phyloP scores from a whole-genome alignment of 2,329 filamentous ascomycete species.

The Arthrinium puccinioides region DNA sequence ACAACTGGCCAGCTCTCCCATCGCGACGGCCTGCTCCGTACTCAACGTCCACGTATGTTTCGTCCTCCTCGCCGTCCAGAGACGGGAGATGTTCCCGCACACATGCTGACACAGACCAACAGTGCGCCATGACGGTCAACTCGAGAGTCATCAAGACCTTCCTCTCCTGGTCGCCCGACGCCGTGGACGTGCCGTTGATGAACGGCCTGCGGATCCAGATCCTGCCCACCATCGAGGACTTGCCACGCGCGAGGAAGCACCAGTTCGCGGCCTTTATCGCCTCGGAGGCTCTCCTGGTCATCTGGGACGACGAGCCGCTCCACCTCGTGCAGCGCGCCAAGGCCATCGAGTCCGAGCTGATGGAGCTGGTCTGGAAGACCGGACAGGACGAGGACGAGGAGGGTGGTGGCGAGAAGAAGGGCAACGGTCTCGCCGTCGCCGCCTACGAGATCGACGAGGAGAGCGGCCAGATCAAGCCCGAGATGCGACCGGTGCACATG shows the following conservation, averaged over 20 bases:
- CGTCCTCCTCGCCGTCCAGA: background rate
- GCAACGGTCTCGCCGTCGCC: constrained; percentile 26
- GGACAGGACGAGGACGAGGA: constrained; percentile 45
- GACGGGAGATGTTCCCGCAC: no score
- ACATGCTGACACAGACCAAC: background rate
- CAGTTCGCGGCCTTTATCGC: constrained; percentile 77
- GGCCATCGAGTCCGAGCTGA: constrained; percentile 67
- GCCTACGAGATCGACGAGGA: constrained; percentile 63
- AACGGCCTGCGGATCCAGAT: constrained; percentile 75
- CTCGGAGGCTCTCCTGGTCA: constrained; percentile 61
- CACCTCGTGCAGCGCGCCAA: constrained; percentile 64
- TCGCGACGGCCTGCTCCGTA: constrained; percentile 58
- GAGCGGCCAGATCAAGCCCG: constrained; percentile 58
- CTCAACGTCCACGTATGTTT: constrained; percentile 61
- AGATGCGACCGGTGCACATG: constrained; percentile 60
- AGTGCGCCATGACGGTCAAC: constrained; percentile 77
- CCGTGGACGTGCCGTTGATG: constrained; percentile 66
- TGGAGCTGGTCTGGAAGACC: constrained; percentile 68
- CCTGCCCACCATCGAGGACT: constrained; percentile 62
- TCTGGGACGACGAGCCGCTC: constrained; percentile 76
- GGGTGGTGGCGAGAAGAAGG: constrained; percentile 39
- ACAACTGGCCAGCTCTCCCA: constrained; percentile 51
- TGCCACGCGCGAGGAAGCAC: constrained; percentile 65
- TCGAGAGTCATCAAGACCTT: constrained; percentile 75
- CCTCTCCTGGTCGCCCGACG: constrained; percentile 63